Percentiles rank a stretch among this genome's conserved stretches.
These are phyloP conservation scores for Globisporangium orthogonon DNA, from an alignment of 352 stramenopile species.

Conservation along the genomic window DNA sequence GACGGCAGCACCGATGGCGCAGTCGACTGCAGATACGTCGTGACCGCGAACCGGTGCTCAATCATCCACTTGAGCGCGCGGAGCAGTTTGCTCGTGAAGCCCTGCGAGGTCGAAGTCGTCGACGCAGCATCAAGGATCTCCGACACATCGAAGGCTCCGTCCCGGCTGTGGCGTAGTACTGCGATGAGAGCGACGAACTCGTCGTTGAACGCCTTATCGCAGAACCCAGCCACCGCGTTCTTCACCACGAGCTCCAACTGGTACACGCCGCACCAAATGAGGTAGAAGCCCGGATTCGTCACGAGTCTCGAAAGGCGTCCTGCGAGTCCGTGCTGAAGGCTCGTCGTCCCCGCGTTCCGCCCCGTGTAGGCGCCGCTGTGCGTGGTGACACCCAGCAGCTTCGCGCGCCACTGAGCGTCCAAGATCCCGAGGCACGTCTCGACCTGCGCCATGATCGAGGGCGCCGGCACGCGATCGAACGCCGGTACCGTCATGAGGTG, in stretches of 20 bases:
- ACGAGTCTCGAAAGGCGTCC: constrained; percentile 35
- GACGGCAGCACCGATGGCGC: constrained; percentile 24
- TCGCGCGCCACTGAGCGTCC: constrained; percentile 41
- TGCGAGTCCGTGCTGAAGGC: constrained; percentile 40
- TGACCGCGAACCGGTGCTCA: constrained; percentile 27
- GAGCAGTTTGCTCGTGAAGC: constrained; percentile 38
- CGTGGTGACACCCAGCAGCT: constrained; percentile 44
- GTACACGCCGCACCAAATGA: constrained; percentile 54
- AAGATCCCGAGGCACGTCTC: constrained; percentile 37
- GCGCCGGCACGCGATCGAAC: constrained; percentile 35
- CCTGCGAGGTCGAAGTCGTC: constrained; percentile 21
- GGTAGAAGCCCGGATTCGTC: constrained; percentile 40
- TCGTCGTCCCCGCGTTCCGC: constrained; percentile 31
- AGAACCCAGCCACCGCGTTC: constrained; percentile 37
- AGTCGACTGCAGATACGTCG: constrained; percentile 18
- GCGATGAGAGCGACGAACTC: constrained; percentile 40
- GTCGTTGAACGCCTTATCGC: constrained; percentile 44
- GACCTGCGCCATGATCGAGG: constrained; percentile 28
- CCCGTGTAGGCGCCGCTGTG: constrained; percentile 34
- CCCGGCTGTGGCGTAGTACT: constrained; percentile 22
- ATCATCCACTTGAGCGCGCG: constrained; percentile 46
- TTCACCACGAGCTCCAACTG: constrained; percentile 58
- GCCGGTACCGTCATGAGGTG: constrained; percentile 40
- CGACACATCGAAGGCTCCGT: constrained; percentile 14
- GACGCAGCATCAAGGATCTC: constrained; percentile 34